Evolutionary conservation across 2,329 filamentous ascomycete species (phyloP), one percentile per base, ranked within the genome.

Genomic region (Aspergillus amoenus): DNA sequence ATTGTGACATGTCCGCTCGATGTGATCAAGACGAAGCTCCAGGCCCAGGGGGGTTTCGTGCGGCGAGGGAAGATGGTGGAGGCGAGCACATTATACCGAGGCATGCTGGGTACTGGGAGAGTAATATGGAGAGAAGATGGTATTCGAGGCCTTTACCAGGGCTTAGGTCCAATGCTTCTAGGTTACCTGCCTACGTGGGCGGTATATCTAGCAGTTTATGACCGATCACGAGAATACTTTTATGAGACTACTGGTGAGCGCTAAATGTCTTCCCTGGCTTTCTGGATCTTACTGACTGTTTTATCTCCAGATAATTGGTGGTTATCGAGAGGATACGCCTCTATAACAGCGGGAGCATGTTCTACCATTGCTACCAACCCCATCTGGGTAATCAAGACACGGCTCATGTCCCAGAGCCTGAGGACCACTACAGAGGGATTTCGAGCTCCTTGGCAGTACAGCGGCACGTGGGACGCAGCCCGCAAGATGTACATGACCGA

Each of bases 361-460:
- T 97, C 93, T 64, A 99, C 94, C 4, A 83, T 97, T 61, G 89
- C 88, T 61, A 99, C 94, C 22, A 99, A 97, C 74, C 94, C 94
- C 1, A 99, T 99, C 60, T 99, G 94, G 94, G 94, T 99, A 39
- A 96, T 99, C 79, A 99, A 99, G 78, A 99, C 94, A 48, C 84
- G 94, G 64, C 84, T 99, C 66, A 97, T 97, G 94, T 96, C 94
- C 39, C 94, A 97, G 78, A 87, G 84, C 63, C 74, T 80, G 39
- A 81, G 78, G 60, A 79, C 83, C 62, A 81, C 76, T 32, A 80
- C 77, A 68, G 70, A 82, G 73, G 70, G 79, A 74, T 70, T 75
- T 70, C 73, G 79, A 76, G 70, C 79, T 70, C 69, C 79, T 74
- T 97, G 93, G 91, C 90, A 97, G 71, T 99, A 99, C 75, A 85